These are phyloP conservation scores for Digitaria exilis DNA, from an alignment of 202 grass and related monocot species.

Conservation along the genomic window DNA sequence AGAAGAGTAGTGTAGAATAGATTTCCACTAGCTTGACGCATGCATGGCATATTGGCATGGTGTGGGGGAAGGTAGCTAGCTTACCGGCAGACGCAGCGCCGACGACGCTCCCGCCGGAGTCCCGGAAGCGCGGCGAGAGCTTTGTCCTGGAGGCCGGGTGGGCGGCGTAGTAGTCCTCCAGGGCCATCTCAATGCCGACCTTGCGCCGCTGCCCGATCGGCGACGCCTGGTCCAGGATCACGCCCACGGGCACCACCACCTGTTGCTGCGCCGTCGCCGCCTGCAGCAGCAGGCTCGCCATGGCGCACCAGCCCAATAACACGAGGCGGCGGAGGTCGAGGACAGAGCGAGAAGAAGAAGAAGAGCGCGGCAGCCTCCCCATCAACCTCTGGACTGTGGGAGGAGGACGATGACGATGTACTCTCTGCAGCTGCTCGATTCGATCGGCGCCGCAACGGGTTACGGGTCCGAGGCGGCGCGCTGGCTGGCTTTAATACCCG, in stretches of 20 bases:
- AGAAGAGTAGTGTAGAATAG: too few relatives aligned
- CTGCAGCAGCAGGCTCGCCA: not conserved
- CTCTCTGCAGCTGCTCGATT: too few relatives aligned
- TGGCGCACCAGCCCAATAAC: not conserved
- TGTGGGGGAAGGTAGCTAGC: too few relatives aligned
- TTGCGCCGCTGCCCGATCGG: slow-evolving; percentile 32
- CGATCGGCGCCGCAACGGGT: not conserved
- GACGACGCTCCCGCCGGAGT: slow-evolving; percentile 52
- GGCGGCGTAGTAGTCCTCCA: slow-evolving; percentile 76
- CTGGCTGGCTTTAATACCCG: not conserved
- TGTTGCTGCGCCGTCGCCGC: slow-evolving; percentile 42
- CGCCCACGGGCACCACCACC: slow-evolving; percentile 54
- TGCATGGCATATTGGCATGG: too few relatives aligned
- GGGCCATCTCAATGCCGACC: slow-evolving; percentile 59
- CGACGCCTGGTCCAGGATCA: slow-evolving; percentile 45
- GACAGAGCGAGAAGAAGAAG: not conserved
- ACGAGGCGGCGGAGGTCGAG: not conserved
- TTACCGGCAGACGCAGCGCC: slow-evolving; percentile 70
- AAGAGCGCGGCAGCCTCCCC: not conserved
- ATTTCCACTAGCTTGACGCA: too few relatives aligned
- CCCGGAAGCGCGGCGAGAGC: slow-evolving; percentile 47
- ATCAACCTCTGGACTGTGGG: not conserved
- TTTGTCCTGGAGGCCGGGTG: slow-evolving; percentile 25
- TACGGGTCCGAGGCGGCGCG: too few relatives aligned
- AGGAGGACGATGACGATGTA: not conserved